These are phyloP conservation scores for Clarireedia homoeocarpa DNA, from an alignment of 2,329 filamentous ascomycete genomes.

Conservation along the genomic window DNA sequence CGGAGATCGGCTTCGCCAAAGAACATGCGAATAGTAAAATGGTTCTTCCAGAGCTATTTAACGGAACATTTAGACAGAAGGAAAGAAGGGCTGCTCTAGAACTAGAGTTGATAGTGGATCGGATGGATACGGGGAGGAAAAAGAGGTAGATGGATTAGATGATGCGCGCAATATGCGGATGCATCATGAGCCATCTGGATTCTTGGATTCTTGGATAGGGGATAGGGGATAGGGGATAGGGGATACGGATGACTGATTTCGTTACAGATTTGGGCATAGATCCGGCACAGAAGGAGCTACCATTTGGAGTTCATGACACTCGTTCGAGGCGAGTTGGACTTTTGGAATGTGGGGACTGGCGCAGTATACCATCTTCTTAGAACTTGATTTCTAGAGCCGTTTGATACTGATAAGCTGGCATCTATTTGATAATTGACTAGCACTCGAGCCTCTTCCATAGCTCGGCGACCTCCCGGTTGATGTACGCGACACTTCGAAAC, in stretches of 20 bases:
- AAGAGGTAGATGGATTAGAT: conserved; percentile 18
- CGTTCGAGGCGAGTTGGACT: background rate
- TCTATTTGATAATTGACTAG: too few relatives aligned
- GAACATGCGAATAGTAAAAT: conserved; percentile 69
- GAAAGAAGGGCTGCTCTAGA: conserved; percentile 50
- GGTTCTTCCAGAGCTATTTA: conserved; percentile 56
- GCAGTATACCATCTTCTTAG: too few relatives aligned
- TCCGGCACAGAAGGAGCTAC: background rate
- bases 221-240: too few relatives aligned
- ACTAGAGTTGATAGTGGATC: conserved; percentile 43
- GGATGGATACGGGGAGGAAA: conserved; percentile 22
- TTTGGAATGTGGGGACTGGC: background rate
- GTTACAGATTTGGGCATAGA: too few relatives aligned
- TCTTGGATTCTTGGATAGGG: background rate
- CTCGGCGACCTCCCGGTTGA: too few relatives aligned
- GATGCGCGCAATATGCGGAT: background rate
- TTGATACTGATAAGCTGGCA: too few relatives aligned
- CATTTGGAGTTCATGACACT: background rate
- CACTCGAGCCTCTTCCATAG: too few relatives aligned
- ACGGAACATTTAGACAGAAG: conserved; percentile 48
- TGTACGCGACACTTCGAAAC: too few relatives aligned
- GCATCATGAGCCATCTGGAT: background rate
- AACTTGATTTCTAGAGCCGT: too few relatives aligned
- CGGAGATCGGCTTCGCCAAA: conserved; percentile 62
- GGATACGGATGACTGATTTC: too few relatives aligned